These are phyloP conservation scores for Neonectria magnoliae DNA, from an alignment of 2,329 filamentous ascomycete genomes.

Conservation along the genomic window DNA sequence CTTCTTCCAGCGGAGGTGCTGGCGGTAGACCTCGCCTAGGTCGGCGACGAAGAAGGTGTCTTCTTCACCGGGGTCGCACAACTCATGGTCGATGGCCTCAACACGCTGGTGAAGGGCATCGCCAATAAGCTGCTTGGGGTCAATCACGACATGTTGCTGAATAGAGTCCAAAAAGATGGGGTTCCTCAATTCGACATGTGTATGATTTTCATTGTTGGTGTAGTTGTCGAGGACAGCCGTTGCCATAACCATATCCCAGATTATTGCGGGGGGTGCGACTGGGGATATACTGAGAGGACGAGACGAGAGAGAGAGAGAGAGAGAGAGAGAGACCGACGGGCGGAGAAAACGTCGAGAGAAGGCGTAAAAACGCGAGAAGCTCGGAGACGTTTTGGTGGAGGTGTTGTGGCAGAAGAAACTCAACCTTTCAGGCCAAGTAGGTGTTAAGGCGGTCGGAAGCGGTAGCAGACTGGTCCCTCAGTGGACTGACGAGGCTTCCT, in stretches of 20 bases:
- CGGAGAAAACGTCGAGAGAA: constrained; percentile 9
- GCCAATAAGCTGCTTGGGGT: constrained; percentile 84
- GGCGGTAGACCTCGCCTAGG: constrained; percentile 97
- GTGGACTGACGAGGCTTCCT: constrained; percentile 95
- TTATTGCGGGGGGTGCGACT: constrained; percentile 36
- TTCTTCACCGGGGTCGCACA: constrained; percentile 91
- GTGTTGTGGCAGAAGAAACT: constrained; percentile 23
- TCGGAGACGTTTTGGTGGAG: constrained; percentile 23
- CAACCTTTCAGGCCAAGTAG: constrained; percentile 45
- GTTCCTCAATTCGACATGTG: constrained; percentile 60
- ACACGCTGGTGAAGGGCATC: constrained; percentile 88
- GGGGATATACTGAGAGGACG: constrained; percentile 26
- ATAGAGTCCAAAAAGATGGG: constrained; percentile 51
- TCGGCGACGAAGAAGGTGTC: constrained; percentile 99
- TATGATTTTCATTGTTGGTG: constrained; percentile 60
- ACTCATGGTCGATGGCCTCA: constrained; percentile 83
- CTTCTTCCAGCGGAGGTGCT: constrained; percentile 98
- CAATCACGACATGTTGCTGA: constrained; percentile 53
- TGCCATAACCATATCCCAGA: constrained; percentile 73
- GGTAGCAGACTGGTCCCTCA: constrained; percentile 91
- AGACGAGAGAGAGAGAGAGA: constrained; percentile 17
- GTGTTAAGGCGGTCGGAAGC: constrained; percentile 96
- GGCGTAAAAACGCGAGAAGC: constrained; percentile 10
- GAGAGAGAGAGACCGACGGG: constrained; percentile 10
- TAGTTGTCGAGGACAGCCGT: constrained; percentile 66